Evolutionary conservation across 257 asterid species (phyloP).

Genomic region (Jaltomata sinuosa): DNA sequence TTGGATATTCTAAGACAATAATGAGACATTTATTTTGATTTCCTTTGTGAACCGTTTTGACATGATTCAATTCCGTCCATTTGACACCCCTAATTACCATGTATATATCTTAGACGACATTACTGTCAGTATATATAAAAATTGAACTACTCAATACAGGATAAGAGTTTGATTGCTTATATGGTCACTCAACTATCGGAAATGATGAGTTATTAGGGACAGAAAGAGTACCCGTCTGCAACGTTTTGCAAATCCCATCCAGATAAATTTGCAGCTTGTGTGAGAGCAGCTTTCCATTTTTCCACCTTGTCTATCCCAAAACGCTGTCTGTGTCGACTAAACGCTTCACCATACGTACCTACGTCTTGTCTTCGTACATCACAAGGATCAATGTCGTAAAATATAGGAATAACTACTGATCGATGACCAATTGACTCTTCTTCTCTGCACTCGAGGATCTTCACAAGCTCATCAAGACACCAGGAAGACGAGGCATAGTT

Average conservation of each 20-base stretch:
- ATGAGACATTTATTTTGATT: no score
- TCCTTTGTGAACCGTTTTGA: no score
- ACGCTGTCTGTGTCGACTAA: neutral
- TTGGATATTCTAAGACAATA: no score
- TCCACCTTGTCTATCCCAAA: neutral
- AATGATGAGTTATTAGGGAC: no score
- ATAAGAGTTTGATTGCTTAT: no score
- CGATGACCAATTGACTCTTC: neutral
- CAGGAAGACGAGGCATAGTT: neutral
- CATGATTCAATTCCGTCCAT: no score
- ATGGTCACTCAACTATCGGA: no score
- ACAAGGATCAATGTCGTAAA: neutral
- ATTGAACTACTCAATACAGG: no score
- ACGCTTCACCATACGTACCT: neutral
- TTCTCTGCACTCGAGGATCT: neutral
- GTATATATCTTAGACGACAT: no score
- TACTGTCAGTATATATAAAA: no score
- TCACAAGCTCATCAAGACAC: neutral
- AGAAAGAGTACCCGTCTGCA: neutral
- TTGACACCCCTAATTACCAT: no score
- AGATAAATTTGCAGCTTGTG: neutral
- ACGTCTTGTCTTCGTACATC: neutral
- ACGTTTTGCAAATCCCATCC: neutral
- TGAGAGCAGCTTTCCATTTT: neutral
- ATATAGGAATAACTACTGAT: neutral